phyloP scores from a whole-genome alignment of 2,329 filamentous ascomycete genomes.

The Aspergillus transmontanensis region DNA sequence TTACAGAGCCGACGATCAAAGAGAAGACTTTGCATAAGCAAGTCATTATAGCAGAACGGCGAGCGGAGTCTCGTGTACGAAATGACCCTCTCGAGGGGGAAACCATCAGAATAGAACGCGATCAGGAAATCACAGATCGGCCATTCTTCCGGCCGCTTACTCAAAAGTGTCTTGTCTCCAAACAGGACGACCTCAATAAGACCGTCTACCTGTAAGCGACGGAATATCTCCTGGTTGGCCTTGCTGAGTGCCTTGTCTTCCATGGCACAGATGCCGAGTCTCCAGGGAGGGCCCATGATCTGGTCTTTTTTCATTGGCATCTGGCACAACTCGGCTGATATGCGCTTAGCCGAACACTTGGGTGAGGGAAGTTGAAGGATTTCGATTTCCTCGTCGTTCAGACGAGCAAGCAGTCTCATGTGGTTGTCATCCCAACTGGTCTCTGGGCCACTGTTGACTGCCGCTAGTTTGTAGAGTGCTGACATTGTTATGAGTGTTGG shows the following conservation, averaged over 20 bases:
- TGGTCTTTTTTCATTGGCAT: too few species aligned
- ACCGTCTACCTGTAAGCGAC: constrained; percentile 71
- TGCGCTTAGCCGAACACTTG: neutral
- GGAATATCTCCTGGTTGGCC: constrained; percentile 87
- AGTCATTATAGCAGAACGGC: constrained; percentile 90
- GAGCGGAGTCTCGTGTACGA: constrained; percentile 85
- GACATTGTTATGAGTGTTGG: neutral
- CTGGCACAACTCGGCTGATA: neutral
- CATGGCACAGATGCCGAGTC: constrained; percentile 85
- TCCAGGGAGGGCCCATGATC: constrained; percentile 19
- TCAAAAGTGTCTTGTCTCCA: constrained; percentile 91
- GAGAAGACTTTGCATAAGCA: constrained; percentile 89
- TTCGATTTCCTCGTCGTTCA: neutral
- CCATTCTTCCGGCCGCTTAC: constrained; percentile 91
- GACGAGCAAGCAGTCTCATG: neutral
- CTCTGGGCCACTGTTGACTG: neutral
- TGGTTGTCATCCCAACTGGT: neutral
- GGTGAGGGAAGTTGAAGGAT: neutral
- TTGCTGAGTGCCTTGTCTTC: constrained; percentile 92
- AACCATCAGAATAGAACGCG: constrained; percentile 93
- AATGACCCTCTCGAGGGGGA: constrained; percentile 89
- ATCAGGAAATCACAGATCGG: constrained; percentile 89
- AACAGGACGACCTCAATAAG: constrained; percentile 91
- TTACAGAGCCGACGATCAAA: constrained; percentile 90
- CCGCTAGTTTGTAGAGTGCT: neutral